Base-by-base conservation (phyloP, 2,329 filamentous ascomycete species). In the Trichoderma sp. region DNA sequence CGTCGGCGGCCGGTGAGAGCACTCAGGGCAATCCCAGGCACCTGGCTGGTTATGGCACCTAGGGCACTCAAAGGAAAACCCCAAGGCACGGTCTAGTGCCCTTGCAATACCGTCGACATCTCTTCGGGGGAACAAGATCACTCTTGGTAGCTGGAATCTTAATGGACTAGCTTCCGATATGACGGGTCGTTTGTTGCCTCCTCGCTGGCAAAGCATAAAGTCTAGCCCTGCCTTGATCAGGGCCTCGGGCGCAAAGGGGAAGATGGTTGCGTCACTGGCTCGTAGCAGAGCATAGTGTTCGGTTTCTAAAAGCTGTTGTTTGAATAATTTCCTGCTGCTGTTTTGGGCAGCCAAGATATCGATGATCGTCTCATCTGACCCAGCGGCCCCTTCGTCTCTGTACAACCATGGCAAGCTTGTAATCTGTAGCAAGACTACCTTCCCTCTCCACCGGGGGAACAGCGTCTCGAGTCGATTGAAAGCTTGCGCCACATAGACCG, bases 101-200 rank as follows among this genome's bases (percentile, higher is more conserved):
- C 91, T 88, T 4, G 94, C 94, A 17, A 97, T 94, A 34, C 92
- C 93, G 28, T 87, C 89, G 68, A 94, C 87, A 79, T 98, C 94
- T 93, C 94, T 98, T 1, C 94, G 95, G 82, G 98, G 98, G 84
- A 98, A 97, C 80, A 97, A 93, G 73, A 97, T 94, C 36, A 94
- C 94, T 77, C 92, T 91, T 73, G 89, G 89, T 34, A 98, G 86
- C 69, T 91, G 43, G 43, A 50, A 50, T 50, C 43, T 50, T n/a
- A 50, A 20, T 12, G 43, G 43, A 12, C n/a, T 50, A 9, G n/a
- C 4, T 12, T 20, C 43, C 9, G n/a, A 50, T 50, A 50, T 50
- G 43, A 50, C 43, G n/a, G n/a, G 43, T 20, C 43, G 43, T 50
- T 20, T 50, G 8, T 50, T 20, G 43, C n/a, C 9, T n/a, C 8